Evolutionary conservation across 495 filamentous ascomycete genomes (phyloP), one percentile per base, ranked within the genome.

Genomic region (Immersiella caudata): DNA sequence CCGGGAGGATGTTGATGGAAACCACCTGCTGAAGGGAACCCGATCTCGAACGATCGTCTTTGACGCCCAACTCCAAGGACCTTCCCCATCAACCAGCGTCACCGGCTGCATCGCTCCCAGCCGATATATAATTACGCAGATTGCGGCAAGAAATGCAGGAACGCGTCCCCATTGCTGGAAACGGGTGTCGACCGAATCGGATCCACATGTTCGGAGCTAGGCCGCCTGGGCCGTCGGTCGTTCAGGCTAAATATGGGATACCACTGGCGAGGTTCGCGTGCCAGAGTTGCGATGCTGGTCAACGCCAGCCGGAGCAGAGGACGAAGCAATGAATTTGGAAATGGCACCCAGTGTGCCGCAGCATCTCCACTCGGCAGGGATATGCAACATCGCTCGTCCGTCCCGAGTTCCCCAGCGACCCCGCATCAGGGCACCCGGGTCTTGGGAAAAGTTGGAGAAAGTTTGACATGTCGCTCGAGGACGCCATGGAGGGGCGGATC

Each of bases 61-160:
- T 46, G 5, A 14, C 16, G 26, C 56, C 56, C 26, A 27, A 25
- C 56, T n/a, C 26, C 24, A 3, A 5, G 18, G 12, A 8, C 27
- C 25, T 1, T 59, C 56, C 21, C 22, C 5, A 59, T 26, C 21
- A 24, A 6, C 21, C 25, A n/a, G 5, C n/a, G 20, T 14, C 16
- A 6, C 52, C 25, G 6, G 12, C 52, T 4, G 20, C 52, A 22
- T 55, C 20, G 40, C 40, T 46, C n/a, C 52, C 52, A 55, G 52
- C 52, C 20, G 52, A 55, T 55, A 22, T 22, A 22, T 55, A 55
- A 24, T 55, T 24, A 24, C 21, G 21, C 20, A 26, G 8, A 55
- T 55, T 55, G 52, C 52, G 52, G 22, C 52, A 59, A 59, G 26
- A 27, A 59, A 59, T 29, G 26, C 24, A 59, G 26, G 21, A 33